Base-by-base conservation (phyloP, 306 rosid species). In the Vigna reflexopilosa region DNA sequence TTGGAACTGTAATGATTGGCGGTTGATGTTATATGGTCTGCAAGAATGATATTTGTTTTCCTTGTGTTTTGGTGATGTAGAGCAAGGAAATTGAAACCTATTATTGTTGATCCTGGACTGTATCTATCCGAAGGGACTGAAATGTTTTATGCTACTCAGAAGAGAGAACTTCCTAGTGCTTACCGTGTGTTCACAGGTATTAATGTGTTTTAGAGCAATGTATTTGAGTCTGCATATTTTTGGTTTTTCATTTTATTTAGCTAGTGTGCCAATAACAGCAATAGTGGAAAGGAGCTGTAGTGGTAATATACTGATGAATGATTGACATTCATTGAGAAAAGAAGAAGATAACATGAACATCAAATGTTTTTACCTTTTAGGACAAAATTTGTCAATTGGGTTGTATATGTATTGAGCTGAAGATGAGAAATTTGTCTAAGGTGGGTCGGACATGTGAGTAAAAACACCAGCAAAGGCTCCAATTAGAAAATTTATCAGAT, bases 21-120 rank as follows among this genome's bases (percentile, higher is more conserved):
- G 72, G 16, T 75, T 24, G 3, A 28, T 61, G 69, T 50, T 78
- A 59, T 73, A 59, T 72, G 28, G 57, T 13, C 14, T 40, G 11
- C 40, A 44, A 52, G 9, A 45, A 42, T 64, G 79, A 59, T 44
- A 2, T 68, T 79, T 34, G 73, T 48, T 73, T 66, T 64, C 16
- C 32, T 13, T 77, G 13, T 61, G 30, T 65, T 76, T 79, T 82
- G 78, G 45, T 79, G 82, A 15, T 78, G 61, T 79, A 93, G 99
- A 87, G 75, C 81, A 8, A 90, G 73, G 89, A 91, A 83, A 87
- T 84, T 95, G 89, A 93, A 80, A 77, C 93, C 96, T 5, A 83
- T 95, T 47, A 91, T 95, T 75, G 94, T 95, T 76, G 98, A 95
- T 88, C 99, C 97, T 0, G 99, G 98, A 74, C 88, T 95, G 74